These are phyloP conservation scores for Aurifilum marmelostoma DNA, from an alignment of 2,329 filamentous ascomycete species.

Conservation along the genomic window DNA sequence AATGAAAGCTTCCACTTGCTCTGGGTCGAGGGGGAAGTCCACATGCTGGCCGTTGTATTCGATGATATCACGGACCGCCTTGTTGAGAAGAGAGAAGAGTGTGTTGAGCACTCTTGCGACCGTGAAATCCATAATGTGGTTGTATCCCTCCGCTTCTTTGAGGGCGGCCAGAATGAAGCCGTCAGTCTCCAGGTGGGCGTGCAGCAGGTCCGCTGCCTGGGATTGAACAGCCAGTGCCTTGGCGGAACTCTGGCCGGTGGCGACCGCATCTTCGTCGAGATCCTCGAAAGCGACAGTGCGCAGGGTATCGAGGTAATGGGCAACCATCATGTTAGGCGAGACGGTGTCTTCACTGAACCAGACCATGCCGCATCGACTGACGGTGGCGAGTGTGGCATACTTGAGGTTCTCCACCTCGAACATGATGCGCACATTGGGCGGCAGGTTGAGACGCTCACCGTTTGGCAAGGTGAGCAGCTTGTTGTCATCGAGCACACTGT, in stretches of 20 bases:
- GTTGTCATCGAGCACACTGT: conserved; percentile 99
- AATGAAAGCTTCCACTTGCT: conserved; percentile 86
- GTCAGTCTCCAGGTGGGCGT: conserved; percentile 74
- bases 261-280: conserved; percentile 86
- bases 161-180: conserved; percentile 81
- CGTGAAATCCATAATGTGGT: conserved; percentile 99
- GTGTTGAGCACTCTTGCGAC: conserved; percentile 88
- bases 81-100: conserved; percentile 93
- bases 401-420: conserved; percentile 98
- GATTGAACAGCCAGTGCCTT: conserved; percentile 79
- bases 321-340: conserved; percentile 87
- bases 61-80: conserved; percentile 86
- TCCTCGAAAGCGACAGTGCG: conserved; percentile 88
- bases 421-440: conserved; percentile 96
- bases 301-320: conserved; percentile 85
- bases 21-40: conserved; percentile 89
- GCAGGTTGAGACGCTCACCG: conserved; percentile 94
- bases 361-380: conserved; percentile 99
- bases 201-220: conserved; percentile 78
- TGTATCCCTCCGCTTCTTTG: conserved; percentile 74
- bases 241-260: conserved; percentile 73
- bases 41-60: conserved; percentile 95
- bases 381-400: conserved; percentile 97
- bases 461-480: conserved; percentile 96
- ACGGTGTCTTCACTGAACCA: conserved; percentile 99